Percentiles rank a stretch among this genome's conserved stretches.
These are phyloP conservation scores for Candida mesenterica DNA, from an alignment of 1,139 yeast genomes.

Conservation along the genomic window DNA sequence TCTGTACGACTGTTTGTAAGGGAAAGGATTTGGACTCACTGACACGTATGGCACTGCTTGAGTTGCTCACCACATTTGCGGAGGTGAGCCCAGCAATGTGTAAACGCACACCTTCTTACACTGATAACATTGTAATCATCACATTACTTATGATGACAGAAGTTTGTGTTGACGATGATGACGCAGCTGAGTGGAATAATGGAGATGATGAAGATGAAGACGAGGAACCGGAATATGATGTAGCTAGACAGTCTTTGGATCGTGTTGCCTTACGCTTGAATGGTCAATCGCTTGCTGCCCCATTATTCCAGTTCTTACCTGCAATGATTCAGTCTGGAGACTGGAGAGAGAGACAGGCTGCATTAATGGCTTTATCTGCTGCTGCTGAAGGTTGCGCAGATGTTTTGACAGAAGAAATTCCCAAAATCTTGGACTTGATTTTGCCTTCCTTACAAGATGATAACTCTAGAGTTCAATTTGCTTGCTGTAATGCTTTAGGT, in stretches of 20 bases:
- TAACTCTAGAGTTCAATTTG: conserved; percentile 94
- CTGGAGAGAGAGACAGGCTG: conserved; percentile 97
- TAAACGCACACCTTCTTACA: conserved; percentile 70
- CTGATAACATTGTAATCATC: conserved; percentile 67
- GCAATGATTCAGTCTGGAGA: conserved; percentile 69
- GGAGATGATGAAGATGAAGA: conserved; percentile 79
- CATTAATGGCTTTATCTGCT: conserved; percentile 92
- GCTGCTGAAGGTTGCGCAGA: conserved; percentile 98
- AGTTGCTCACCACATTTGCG: conserved; percentile 82
- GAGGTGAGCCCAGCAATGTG: conserved; percentile 97
- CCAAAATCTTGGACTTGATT: conserved; percentile 77
- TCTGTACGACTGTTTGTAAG: conserved; percentile 78
- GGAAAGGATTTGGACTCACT: conserved; percentile 74
- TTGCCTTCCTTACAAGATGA: conserved; percentile 77
- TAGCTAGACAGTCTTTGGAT: conserved; percentile 92
- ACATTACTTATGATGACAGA: conserved; percentile 89
- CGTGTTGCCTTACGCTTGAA: conserved; percentile 81
- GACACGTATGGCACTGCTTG: conserved; percentile 85
- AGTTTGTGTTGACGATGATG: conserved; percentile 85
- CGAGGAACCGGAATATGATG: conserved; percentile 83
- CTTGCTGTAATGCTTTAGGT: conserved; percentile 94
- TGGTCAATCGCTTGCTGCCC: conserved; percentile 80
- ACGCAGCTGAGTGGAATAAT: conserved; percentile 84
- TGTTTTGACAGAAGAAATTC: conserved; percentile 78
- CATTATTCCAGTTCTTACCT: conserved; percentile 83